Conservation (phyloP, 1,284 basidiomycete species). For the Ustilago sp. region DNA sequence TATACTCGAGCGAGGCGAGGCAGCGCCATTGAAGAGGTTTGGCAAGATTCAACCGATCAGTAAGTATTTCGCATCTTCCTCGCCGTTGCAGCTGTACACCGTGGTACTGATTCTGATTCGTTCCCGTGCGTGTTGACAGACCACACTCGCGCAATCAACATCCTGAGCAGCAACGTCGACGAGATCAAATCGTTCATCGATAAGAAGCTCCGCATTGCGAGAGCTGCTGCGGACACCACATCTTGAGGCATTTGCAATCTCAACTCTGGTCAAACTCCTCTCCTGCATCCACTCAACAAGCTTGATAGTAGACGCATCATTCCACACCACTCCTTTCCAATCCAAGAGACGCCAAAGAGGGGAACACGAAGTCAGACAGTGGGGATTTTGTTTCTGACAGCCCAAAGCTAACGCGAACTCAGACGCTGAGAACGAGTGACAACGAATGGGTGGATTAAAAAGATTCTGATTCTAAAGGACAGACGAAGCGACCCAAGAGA, state of each 20-base stretch:
- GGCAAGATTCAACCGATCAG: slow-evolving; percentile 29
- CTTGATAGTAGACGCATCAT: too few relatives aligned
- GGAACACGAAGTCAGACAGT: not conserved
- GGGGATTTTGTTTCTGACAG: not conserved
- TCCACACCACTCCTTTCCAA: not conserved
- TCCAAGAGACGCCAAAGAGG: not conserved
- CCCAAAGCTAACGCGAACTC: not conserved
- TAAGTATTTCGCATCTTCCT: slow-evolving; percentile 14
- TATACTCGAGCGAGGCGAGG: slow-evolving; percentile 26
- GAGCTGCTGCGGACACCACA: not conserved
- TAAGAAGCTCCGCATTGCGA: slow-evolving; percentile 11
- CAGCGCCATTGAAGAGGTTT: slow-evolving; percentile 28
- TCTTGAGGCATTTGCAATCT: not conserved
- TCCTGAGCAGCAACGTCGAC: slow-evolving; percentile 20
- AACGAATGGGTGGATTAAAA: slow-evolving; percentile 12
- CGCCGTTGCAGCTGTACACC: not conserved
- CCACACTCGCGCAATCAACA: slow-evolving; percentile 28
- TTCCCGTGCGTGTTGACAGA: slow-evolving; percentile 7
- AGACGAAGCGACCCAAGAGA: slow-evolving; percentile 7
- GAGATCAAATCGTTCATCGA: slow-evolving; percentile 33
- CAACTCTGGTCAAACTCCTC: not conserved
- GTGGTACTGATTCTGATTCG: not conserved
- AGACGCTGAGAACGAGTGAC: not conserved
- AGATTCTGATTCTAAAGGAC: not conserved
- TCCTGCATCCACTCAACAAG: too few relatives aligned